phyloP scores from a whole-genome alignment of 2,329 filamentous ascomycete species.

The Mycocentrospora acerina region DNA sequence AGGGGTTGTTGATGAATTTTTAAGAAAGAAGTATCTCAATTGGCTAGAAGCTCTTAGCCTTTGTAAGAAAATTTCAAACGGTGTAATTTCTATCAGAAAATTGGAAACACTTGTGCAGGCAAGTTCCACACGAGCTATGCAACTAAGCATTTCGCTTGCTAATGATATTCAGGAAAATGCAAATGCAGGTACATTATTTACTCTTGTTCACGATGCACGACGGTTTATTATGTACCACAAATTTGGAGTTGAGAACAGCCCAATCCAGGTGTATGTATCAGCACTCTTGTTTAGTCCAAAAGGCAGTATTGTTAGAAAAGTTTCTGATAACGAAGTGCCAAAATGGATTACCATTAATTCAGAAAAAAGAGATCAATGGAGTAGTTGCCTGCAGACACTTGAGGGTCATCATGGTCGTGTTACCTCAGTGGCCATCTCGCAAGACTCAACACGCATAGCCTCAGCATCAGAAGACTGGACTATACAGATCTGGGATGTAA shows the following conservation, averaged over 20 bases:
- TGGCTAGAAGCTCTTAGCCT: too few relatives aligned
- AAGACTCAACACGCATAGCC: not conserved
- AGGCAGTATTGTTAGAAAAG: not conserved
- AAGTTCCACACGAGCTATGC: not conserved
- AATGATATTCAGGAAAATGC: slow-evolving; percentile 3
- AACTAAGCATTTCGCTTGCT: slow-evolving; percentile 9
- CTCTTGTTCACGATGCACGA: slow-evolving; percentile 10
- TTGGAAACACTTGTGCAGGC: slow-evolving; percentile 10
- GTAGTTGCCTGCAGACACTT: slow-evolving; percentile 8
- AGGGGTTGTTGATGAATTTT: slow-evolving; percentile 1
- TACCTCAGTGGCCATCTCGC: slow-evolving; percentile 3
- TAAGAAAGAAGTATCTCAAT: slow-evolving; percentile 2
- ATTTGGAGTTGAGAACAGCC: slow-evolving; percentile 10
- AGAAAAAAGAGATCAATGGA: slow-evolving; percentile 7
- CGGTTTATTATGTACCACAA: slow-evolving; percentile 20
- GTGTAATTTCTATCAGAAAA: slow-evolving; percentile 13
- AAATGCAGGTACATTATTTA: not conserved
- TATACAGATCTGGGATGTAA: not conserved
- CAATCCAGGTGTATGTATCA: slow-evolving; percentile 18
- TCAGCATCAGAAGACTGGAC: not conserved
- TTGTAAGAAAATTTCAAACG: slow-evolving; percentile 11
- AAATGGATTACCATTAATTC: slow-evolving; percentile 12
- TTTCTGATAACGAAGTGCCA: not conserved
- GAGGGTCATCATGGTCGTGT: slow-evolving; percentile 6
- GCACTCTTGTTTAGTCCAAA: slow-evolving; percentile 10